Evolutionary conservation across 805 yeast species (phyloP), one percentile per base, ranked within the genome.

Genomic region (Maudiozyma saulgeensis): DNA sequence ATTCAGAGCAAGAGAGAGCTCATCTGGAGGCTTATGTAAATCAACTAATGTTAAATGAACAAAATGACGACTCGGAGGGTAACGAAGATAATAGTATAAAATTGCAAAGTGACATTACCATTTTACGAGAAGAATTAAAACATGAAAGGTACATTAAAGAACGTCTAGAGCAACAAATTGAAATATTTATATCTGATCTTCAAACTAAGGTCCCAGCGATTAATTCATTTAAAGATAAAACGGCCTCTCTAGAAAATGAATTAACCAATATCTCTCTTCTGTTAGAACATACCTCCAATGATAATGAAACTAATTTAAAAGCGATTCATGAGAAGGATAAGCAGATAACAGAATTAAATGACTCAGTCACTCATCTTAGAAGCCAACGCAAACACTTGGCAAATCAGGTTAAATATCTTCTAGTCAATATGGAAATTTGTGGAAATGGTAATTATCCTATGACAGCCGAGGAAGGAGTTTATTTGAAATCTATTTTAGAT

Each of bases 171-270:
- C 62, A 69, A 28, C 88, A 87, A 63, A 70, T 89, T 53, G 82
- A 84, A 56, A 69, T 73, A 1, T 80, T 90, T 56, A 79, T 88
- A 32, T 71, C 71, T 25, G 96, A 89, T 62, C 70, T 90, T 52
- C 93, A 88, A 57, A 72, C 77, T 18, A 81, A 85, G 57, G 81
- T 86, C 47, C 96, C 97, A 0, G 68, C 82, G 1, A 74, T 90
- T 42, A 77, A 70, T 66, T 82, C 80, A 49, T 84, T 80, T 59
- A 81, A 72, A 65, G 79, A 76, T 48, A 78, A 75, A 66, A 72
- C 86, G 56, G 60, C 69, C 52, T 60, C 73, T 44, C 57, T 84
- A 59, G 79, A 85, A 71, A 61, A 73, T 52, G 79, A 79, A 58
- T 58, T 82, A 60, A 58, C 72, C 45, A 75, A 82, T 57, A 53